Percentiles rank a stretch among this genome's conserved stretches.
Evolutionary conservation across 192 early-diverging fungal species (phyloP).

Genomic region (Endogone sp.): DNA sequence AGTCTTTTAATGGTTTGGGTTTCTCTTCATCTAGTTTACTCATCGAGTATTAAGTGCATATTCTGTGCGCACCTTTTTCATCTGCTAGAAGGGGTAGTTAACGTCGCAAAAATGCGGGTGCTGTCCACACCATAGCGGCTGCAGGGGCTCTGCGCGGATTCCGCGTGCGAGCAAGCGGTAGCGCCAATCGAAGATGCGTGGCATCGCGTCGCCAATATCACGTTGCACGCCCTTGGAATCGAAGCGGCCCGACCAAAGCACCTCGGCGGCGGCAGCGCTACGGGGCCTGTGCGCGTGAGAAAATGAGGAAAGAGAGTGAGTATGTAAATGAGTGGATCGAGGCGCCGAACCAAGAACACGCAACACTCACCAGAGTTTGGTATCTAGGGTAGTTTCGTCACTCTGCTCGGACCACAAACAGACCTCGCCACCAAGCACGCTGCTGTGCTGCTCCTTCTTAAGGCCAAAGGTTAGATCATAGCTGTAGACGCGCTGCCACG

Average conservation of each 20-base stretch:
- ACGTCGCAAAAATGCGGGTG: constrained; percentile 29
- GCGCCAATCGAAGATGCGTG: constrained; percentile 66
- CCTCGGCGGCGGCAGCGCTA: constrained; percentile 65
- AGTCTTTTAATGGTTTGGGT: too few species aligned
- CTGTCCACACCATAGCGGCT: constrained; percentile 72
- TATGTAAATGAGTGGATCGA: not conserved
- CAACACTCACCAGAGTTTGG: constrained; percentile 50
- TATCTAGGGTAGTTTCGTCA: constrained; percentile 62
- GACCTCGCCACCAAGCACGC: constrained; percentile 70
- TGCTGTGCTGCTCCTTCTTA: constrained; percentile 40
- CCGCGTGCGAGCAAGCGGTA: constrained; percentile 66
- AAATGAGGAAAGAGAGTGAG: not conserved
- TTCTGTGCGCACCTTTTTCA: too few species aligned
- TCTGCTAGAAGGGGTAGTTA: too few species aligned
- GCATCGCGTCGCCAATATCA: constrained; percentile 52
- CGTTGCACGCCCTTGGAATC: constrained; percentile 46
- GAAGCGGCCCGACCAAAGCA: constrained; percentile 31
- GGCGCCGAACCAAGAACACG: not conserved
- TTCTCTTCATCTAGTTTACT: too few species aligned
- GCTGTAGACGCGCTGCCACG: constrained; percentile 71
- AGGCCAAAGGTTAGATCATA: constrained; percentile 62
- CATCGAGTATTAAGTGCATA: too few species aligned
- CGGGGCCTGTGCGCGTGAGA: constrained; percentile 41
- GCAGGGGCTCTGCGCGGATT: constrained; percentile 63
- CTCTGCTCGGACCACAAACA: constrained; percentile 72